A percentile compares a stretch with the other conserved stretches of the same genome.
Conservation (phyloP, 116 monocot species). For the Posidonia oceanica region DNA sequence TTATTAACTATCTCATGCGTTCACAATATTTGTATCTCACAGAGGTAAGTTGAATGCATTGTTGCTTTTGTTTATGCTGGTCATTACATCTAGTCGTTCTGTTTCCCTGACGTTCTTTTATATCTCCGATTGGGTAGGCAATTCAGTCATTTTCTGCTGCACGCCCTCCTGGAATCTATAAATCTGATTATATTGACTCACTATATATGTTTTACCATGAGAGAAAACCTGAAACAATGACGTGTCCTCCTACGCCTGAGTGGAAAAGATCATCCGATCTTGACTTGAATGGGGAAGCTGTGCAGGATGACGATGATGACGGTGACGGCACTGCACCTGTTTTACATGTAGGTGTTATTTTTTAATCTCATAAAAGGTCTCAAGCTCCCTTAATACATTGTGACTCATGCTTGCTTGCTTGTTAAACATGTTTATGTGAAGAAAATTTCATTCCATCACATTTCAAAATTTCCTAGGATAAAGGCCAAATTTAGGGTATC, state of each 20-base stretch:
- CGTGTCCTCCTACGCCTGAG: slow-evolving; percentile 82
- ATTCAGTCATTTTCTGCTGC: slow-evolving; percentile 49
- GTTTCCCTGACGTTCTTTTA: slow-evolving; percentile 2
- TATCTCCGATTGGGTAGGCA: slow-evolving; percentile 33
- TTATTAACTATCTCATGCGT: slow-evolving; percentile 76
- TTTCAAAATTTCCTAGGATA: no score
- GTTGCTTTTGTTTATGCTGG: slow-evolving; percentile 4
- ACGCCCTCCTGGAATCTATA: slow-evolving; percentile 97
- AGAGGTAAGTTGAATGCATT: slow-evolving; percentile 39
- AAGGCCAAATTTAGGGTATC: no score
- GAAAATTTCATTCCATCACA: not conserved
- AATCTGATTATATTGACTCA: slow-evolving; percentile 81
- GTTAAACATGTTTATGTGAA: not conserved
- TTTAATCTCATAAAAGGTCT: no score
- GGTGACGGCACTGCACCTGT: slow-evolving; percentile 21
- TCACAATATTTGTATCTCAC: slow-evolving; percentile 40
- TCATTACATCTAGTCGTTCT: not conserved
- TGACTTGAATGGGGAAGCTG: slow-evolving; percentile 97
- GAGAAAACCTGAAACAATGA: slow-evolving; percentile 49
- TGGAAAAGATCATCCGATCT: slow-evolving; percentile 93
- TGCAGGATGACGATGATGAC: slow-evolving; percentile 86
- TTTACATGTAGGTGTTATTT: slow-evolving; percentile 2
- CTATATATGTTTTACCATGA: slow-evolving; percentile 89
- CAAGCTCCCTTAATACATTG: no score
- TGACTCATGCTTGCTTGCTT: not conserved